Conservation (phyloP, 805 yeast species). For the Spathaspora sp. region DNA sequence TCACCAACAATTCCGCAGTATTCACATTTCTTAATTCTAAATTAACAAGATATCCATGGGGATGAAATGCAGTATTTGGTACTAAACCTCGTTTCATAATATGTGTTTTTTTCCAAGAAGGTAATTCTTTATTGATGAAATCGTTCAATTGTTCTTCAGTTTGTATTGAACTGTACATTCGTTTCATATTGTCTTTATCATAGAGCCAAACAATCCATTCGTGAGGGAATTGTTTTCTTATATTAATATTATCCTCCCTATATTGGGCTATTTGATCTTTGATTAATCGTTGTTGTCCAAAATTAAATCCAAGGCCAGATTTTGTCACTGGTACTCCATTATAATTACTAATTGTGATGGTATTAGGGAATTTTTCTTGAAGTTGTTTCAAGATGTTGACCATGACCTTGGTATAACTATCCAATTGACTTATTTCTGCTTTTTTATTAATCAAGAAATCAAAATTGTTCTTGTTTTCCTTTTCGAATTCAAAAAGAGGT, state of each 20-base stretch:
- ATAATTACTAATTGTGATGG: neutral
- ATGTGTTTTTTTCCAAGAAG: neutral
- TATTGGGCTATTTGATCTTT: neutral
- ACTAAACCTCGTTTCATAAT: neutral
- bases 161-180: neutral
- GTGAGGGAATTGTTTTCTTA: neutral
- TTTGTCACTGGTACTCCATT: neutral
- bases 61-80: neutral
- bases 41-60: neutral
- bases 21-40: neutral
- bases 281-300: neutral
- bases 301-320: neutral
- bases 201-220: neutral
- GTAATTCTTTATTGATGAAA: neutral
- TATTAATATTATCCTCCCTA: neutral
- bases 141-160: neutral
- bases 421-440: too few relatives aligned
- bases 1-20: neutral
- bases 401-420: neutral
- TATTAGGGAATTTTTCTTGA: neutral
- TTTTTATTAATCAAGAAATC: too few relatives aligned
- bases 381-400: neutral
- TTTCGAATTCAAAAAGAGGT: neutral
- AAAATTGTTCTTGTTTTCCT: neutral
- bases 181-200: neutral